Conservation (phyloP, 495 filamentous ascomycete species). For the Ramalina peruviana region DNA sequence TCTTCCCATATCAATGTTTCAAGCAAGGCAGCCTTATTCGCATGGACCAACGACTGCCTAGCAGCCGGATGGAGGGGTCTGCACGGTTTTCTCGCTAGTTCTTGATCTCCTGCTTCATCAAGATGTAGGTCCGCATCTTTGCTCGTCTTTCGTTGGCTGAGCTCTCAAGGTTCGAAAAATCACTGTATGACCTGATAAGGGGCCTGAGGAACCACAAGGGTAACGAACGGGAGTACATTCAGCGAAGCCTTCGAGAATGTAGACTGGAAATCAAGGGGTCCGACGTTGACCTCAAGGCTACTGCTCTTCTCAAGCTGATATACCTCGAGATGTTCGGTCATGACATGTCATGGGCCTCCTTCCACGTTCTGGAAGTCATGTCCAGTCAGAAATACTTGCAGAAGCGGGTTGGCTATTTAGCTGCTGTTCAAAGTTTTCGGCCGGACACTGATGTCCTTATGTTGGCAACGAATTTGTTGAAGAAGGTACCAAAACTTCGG, state of each 20-base stretch:
- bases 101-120: not conserved
- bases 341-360: constrained; percentile 99
- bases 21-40: too few species aligned
- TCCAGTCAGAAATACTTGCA: constrained; percentile 85
- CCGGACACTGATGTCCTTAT: constrained; percentile 93
- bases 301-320: constrained; percentile 82
- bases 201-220: constrained; percentile 89
- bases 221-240: constrained; percentile 83
- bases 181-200: constrained; percentile 94
- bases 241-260: constrained; percentile 85
- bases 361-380: constrained; percentile 98
- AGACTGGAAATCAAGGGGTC: constrained; percentile 75
- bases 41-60: too few species aligned
- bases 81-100: too few species aligned
- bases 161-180: constrained; percentile 86
- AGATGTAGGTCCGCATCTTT: not conserved
- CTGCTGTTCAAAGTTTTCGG: constrained; percentile 88
- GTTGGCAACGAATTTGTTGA: constrained; percentile 91
- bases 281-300: constrained; percentile 96
- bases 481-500: constrained; percentile 51
- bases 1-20: too few species aligned
- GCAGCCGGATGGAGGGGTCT: too few species aligned
- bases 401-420: constrained; percentile 92
- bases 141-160: not conserved
- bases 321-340: constrained; percentile 99